Conservation (phyloP, 179 eudicot species). For the Gypsophila paniculata region DNA sequence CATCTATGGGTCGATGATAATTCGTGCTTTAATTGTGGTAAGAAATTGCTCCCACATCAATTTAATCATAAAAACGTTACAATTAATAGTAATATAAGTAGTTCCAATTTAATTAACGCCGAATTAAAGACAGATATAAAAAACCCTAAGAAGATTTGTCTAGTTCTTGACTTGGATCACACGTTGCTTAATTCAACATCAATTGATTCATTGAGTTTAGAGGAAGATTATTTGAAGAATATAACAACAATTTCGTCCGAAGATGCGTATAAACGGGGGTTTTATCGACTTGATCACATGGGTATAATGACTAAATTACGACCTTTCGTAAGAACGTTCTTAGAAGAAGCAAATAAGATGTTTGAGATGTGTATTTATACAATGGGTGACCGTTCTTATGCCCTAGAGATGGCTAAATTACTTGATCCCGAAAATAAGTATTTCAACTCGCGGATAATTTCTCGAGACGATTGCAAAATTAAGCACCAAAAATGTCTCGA, state of each 20-base stretch:
- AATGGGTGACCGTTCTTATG: conserved; percentile 73
- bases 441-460: conserved; percentile 65
- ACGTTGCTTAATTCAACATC: conserved; percentile 77
- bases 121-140: conserved; percentile 17
- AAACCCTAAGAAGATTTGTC: conserved; percentile 50
- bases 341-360: conserved; percentile 59
- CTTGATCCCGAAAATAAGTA: conserved; percentile 62
- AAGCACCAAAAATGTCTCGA: conserved; percentile 71
- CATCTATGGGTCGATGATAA: neutral
- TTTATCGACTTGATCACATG: conserved; percentile 54
- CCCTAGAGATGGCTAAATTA: conserved; percentile 65
- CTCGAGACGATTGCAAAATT: conserved; percentile 59
- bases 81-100: neutral
- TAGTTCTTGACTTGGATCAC: conserved; percentile 88
- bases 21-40: conserved; percentile 12
- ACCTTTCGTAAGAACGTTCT: conserved; percentile 65
- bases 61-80: neutral
- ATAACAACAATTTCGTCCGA: conserved; percentile 8
- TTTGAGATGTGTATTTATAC: conserved; percentile 87
- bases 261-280: conserved; percentile 49
- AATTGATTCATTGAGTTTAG: conserved; percentile 42
- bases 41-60: neutral
- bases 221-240: conserved; percentile 49
- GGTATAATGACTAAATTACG: conserved; percentile 77
- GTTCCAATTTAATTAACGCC: neutral